phyloP scores from a whole-genome alignment of 176 grass and related monocot genomes.

The Dactylis glomerata region DNA sequence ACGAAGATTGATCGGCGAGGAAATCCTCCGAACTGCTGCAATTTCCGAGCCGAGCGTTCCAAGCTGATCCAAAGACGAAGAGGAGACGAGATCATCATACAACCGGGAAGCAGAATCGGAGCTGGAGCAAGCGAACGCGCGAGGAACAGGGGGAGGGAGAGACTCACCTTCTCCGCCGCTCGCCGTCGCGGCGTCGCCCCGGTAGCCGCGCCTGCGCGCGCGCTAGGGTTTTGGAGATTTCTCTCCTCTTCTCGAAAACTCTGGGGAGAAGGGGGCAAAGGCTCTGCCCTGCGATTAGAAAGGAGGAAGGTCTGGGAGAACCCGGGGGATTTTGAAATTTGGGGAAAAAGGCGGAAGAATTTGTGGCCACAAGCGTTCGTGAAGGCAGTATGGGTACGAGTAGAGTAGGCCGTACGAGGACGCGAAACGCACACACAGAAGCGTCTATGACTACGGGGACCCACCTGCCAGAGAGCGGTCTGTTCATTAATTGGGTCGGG shows the following conservation, averaged over 20 bases:
- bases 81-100: background rate
- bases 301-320: background rate
- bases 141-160: background rate
- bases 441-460: no score
- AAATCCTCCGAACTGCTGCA: background rate
- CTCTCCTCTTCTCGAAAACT: background rate
- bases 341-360: background rate
- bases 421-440: no score
- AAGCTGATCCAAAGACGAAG: background rate
- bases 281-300: background rate
- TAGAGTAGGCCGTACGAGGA: no score
- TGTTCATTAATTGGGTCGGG: no score
- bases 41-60: background rate
- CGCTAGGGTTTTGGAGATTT: background rate
- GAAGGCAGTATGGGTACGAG: no score
- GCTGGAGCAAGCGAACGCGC: background rate
- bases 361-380: no score
- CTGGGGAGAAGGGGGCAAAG: background rate
- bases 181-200: background rate
- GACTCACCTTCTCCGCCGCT: slow-evolving; percentile 20
- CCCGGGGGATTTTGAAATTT: background rate
- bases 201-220: background rate
- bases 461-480: no score
- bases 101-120: background rate
- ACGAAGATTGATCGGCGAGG: background rate